Percentiles rank a stretch among this genome's conserved stretches.
Evolutionary conservation across 495 filamentous ascomycete genomes (phyloP).

Genomic region (Chaetomium fimeti): DNA sequence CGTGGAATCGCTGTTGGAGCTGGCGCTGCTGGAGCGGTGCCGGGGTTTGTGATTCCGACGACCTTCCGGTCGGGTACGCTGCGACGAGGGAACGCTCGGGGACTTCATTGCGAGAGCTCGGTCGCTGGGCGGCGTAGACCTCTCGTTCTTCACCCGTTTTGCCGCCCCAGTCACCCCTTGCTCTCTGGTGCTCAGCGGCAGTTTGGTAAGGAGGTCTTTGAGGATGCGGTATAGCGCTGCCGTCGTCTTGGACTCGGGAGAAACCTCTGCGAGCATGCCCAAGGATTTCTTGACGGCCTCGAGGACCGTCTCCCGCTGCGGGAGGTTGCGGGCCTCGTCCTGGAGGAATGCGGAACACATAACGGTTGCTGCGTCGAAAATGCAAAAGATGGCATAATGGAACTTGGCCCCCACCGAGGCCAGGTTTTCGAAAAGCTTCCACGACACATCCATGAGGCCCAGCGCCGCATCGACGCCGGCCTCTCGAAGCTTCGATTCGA

Average conservation of each 20-base stretch:
- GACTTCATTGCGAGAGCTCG: background rate
- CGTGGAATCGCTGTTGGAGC: slow-evolving; percentile 10
- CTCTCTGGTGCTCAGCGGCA: slow-evolving; percentile 32
- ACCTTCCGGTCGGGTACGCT: background rate
- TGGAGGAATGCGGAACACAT: slow-evolving; percentile 54
- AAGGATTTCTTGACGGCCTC: slow-evolving; percentile 41
- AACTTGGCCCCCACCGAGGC: slow-evolving; percentile 50
- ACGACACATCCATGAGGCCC: slow-evolving; percentile 44
- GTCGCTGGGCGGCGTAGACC: background rate
- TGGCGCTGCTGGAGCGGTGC: slow-evolving; percentile 5
- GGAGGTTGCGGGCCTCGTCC: slow-evolving; percentile 43
- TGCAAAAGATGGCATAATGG: slow-evolving; percentile 52
- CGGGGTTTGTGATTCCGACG: background rate
- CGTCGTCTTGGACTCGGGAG: slow-evolving; percentile 31
- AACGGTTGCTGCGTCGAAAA: slow-evolving; percentile 53
- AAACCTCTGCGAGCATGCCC: slow-evolving; percentile 41
- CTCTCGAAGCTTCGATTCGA: slow-evolving; percentile 32
- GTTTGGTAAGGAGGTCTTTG: slow-evolving; percentile 26
- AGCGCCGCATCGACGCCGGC: slow-evolving; percentile 45
- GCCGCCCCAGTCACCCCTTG: slow-evolving; percentile 25
- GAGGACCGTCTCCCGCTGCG: slow-evolving; percentile 44
- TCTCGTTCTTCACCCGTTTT: slow-evolving; percentile 24
- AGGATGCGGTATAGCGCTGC: slow-evolving; percentile 34
- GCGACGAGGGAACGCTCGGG: background rate
- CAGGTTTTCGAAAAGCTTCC: slow-evolving; percentile 43